A percentile compares a stretch with the other conserved stretches of the same genome.
Evolutionary conservation across 176 grass and related monocot genomes (phyloP).

Genomic region (Aegilops longissima): DNA sequence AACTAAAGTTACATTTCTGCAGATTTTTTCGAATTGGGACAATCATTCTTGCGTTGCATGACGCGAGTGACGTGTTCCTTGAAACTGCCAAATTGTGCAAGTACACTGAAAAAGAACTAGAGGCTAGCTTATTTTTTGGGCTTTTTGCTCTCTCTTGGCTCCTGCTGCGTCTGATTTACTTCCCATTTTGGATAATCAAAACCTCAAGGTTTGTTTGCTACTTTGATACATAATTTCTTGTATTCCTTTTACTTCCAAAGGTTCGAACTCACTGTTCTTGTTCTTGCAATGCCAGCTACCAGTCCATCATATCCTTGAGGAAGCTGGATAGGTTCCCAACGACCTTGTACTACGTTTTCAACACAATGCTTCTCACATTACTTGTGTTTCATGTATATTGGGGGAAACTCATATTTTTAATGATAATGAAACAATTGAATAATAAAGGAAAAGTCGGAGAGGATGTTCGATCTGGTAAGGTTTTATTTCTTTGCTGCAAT

Average conservation of each 20-base stretch:
- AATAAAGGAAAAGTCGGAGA: slow-evolving; percentile 94
- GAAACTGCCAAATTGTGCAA: slow-evolving; percentile 97
- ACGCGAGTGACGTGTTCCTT: slow-evolving; percentile 90
- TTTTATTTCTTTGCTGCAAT: slow-evolving; percentile 17
- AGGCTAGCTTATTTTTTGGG: slow-evolving; percentile 86
- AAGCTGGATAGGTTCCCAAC: slow-evolving; percentile 57
- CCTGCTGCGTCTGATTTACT: slow-evolving; percentile 83
- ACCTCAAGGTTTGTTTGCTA: slow-evolving; percentile 73
- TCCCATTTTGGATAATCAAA: slow-evolving; percentile 99
- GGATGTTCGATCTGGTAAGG: slow-evolving; percentile 87
- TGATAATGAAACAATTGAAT: slow-evolving; percentile 89
- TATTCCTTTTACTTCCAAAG: background rate
- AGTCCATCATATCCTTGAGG: slow-evolving; percentile 51
- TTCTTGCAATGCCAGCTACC: slow-evolving; percentile 62
- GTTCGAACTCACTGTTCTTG: slow-evolving; percentile 18
- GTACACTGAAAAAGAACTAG: slow-evolving; percentile 88
- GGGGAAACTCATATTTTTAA: slow-evolving; percentile 95
- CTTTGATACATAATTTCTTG: slow-evolving; percentile 3
- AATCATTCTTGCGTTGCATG: slow-evolving; percentile 93
- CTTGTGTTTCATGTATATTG: slow-evolving; percentile 97
- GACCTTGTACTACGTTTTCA: slow-evolving; percentile 82
- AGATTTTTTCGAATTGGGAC: slow-evolving; percentile 94
- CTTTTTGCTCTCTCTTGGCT: slow-evolving; percentile 95
- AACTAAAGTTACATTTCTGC: slow-evolving; percentile 25
- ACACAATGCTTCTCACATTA: slow-evolving; percentile 97